These are phyloP conservation scores for Staphylotrichum longicolle DNA, from an alignment of 495 filamentous ascomycete genomes.

Conservation along the genomic window DNA sequence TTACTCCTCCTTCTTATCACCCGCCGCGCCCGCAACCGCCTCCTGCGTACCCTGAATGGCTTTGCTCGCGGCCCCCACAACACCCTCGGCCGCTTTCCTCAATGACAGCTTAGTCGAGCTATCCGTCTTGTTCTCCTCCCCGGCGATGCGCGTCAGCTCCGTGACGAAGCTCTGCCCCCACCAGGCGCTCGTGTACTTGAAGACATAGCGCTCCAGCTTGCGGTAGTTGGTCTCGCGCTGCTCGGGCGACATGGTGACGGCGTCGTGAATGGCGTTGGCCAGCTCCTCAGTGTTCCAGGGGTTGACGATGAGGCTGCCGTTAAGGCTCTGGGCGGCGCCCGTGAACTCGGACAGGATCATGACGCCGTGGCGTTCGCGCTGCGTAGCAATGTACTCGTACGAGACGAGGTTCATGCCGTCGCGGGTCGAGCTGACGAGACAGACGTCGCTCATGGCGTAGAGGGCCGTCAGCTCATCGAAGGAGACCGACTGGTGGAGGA, in stretches of 20 bases:
- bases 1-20: slow-evolving; percentile 14
- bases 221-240: slow-evolving; percentile 77
- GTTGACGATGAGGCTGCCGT: slow-evolving; percentile 83
- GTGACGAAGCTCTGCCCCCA: slow-evolving; percentile 94
- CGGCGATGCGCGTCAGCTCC: slow-evolving; percentile 65
- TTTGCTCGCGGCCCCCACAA: slow-evolving; percentile 24
- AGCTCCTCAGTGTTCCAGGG: slow-evolving; percentile 90
- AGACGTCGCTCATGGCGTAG: slow-evolving; percentile 86
- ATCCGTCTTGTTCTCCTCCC: slow-evolving; percentile 8
- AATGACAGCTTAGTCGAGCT: slow-evolving; percentile 11
- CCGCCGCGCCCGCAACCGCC: slow-evolving; percentile 8
- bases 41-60: slow-evolving; percentile 22
- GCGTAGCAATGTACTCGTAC: slow-evolving; percentile 92
- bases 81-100: slow-evolving; percentile 18
- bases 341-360: slow-evolving; percentile 93
- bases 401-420: slow-evolving; percentile 98
- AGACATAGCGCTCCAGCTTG: slow-evolving; percentile 79
- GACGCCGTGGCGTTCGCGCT: slow-evolving; percentile 76
- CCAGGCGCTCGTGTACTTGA: slow-evolving; percentile 91
- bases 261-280: slow-evolving; percentile 78
- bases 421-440: slow-evolving; percentile 84
- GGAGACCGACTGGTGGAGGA: slow-evolving; percentile 84
- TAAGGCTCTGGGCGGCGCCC: slow-evolving; percentile 82
- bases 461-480: slow-evolving; percentile 91
- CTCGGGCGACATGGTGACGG: slow-evolving; percentile 81